A percentile compares a stretch with the other conserved stretches of the same genome.
Evolutionary conservation across 495 filamentous ascomycete genomes (phyloP).

Genomic region (Ascobolus immersus): DNA sequence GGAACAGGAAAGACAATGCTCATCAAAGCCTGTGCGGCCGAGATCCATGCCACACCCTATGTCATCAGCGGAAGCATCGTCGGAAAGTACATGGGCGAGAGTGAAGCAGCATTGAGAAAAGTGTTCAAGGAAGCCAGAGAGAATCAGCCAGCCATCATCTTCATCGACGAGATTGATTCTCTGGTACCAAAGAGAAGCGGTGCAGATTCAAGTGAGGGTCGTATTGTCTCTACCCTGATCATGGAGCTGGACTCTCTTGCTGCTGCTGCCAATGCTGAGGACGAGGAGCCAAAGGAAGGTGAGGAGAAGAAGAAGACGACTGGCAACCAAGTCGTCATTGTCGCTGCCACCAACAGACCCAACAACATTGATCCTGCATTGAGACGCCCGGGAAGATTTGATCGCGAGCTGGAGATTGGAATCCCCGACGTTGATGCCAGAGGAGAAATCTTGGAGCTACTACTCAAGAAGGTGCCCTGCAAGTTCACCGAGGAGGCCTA

Average conservation of each 20-base stretch:
- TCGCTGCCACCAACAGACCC: conserved; percentile 45
- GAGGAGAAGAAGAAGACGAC: too few species aligned
- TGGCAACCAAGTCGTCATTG: conserved; percentile 35
- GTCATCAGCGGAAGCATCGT: conserved; percentile 25
- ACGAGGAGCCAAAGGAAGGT: too few species aligned
- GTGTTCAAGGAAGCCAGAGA: conserved; percentile 45
- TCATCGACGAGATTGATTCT: conserved; percentile 59
- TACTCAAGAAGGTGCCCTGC: conserved; percentile 17
- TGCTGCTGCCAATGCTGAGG: conserved; percentile 15
- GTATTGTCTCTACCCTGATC: conserved; percentile 24
- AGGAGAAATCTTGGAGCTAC: conserved; percentile 41
- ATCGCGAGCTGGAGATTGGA: conserved; percentile 50
- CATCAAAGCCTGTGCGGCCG: conserved; percentile 30
- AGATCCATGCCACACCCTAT: conserved; percentile 17
- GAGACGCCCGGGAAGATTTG: conserved; percentile 38
- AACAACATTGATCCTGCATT: conserved; percentile 52
- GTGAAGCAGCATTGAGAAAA: conserved; percentile 37
- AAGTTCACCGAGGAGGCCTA: conserved; percentile 22
- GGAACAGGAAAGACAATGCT: conserved; percentile 36
- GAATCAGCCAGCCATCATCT: conserved; percentile 51
- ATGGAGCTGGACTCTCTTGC: conserved; percentile 27
- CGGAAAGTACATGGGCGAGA: conserved; percentile 60
- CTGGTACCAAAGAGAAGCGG: conserved; percentile 35
- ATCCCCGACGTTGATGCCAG: conserved; percentile 49
- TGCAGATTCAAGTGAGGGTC: conserved; percentile 23